A percentile compares a stretch with the other conserved stretches of the same genome.
phyloP scores from a whole-genome alignment of 495 filamentous ascomycete species.

The Neurospora sp. region DNA sequence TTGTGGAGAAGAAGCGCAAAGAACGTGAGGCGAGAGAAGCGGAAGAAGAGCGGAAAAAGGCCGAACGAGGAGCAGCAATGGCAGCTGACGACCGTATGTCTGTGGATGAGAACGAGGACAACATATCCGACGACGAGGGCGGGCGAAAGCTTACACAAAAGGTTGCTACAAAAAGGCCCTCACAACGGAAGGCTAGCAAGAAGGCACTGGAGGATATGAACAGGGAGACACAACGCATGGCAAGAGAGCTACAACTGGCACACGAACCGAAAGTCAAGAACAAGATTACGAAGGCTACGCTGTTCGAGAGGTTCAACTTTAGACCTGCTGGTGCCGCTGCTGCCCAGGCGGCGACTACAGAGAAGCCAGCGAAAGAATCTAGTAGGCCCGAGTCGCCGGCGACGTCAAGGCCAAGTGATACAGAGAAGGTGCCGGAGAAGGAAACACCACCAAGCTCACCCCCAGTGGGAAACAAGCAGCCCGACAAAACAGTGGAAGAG shows the following conservation, averaged over 20 bases:
- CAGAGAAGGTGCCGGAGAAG: not conserved
- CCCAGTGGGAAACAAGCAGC: conserved; percentile 19
- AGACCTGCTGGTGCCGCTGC: conserved; percentile 30
- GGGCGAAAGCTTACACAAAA: conserved; percentile 53
- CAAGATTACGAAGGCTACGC: conserved; percentile 74
- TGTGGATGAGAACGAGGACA: conserved; percentile 37
- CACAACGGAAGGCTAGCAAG: conserved; percentile 76
- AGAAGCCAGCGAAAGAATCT: conserved; percentile 30
- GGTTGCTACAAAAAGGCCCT: conserved; percentile 40
- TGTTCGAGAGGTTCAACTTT: conserved; percentile 81
- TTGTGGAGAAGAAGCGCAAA: conserved; percentile 60
- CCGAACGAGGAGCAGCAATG: conserved; percentile 36
- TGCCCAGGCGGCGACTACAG: not conserved
- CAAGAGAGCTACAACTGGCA: conserved; percentile 79
- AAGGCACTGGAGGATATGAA: conserved; percentile 94
- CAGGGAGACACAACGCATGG: conserved; percentile 84
- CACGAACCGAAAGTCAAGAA: conserved; percentile 86
- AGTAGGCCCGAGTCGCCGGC: conserved; percentile 30
- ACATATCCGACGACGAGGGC: conserved; percentile 45
- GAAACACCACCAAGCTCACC: conserved; percentile 47
- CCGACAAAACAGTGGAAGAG: not conserved
- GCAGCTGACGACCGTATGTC: conserved; percentile 19
- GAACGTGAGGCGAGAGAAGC: conserved; percentile 59
- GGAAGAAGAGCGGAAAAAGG: conserved; percentile 38
- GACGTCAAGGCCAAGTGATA: not conserved